A percentile compares a stretch with the other conserved stretches of the same genome.
Evolutionary conservation across 345 rosid genomes (phyloP).

Genomic region (Syzygium aromaticum): DNA sequence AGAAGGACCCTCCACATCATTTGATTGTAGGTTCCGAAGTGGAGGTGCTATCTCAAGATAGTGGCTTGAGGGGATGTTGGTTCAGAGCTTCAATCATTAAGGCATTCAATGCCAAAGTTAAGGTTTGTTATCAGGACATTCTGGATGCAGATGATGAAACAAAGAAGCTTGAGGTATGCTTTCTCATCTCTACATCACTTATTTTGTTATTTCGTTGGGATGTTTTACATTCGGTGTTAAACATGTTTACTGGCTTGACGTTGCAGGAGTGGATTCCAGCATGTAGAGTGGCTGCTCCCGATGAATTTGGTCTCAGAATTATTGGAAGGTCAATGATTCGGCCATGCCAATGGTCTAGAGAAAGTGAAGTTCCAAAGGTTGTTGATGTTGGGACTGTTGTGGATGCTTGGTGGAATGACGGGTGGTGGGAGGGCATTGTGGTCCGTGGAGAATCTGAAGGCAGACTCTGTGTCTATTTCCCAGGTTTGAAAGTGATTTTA

Average conservation of each 20-base stretch:
- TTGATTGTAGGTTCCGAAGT: constrained; percentile 51
- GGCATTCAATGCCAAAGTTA: constrained; percentile 53
- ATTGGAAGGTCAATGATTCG: constrained; percentile 48
- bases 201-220: neutral
- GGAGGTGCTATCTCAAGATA: constrained; percentile 71
- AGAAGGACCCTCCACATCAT: constrained; percentile 2
- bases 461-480: constrained; percentile 47
- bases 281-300: constrained; percentile 41
- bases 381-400: constrained; percentile 51
- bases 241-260: neutral
- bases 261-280: constrained; percentile 75
- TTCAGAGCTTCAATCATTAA: constrained; percentile 57
- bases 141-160: constrained; percentile 61
- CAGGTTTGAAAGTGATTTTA: constrained; percentile 38
- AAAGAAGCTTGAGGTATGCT: constrained; percentile 50
- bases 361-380: constrained; percentile 8
- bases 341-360: constrained; percentile 17
- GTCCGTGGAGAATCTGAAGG: constrained; percentile 39
- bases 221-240: neutral
- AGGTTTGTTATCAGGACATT: constrained; percentile 72
- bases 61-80: constrained; percentile 92
- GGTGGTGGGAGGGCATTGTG: constrained; percentile 91
- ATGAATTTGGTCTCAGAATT: constrained; percentile 37
- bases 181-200: neutral
- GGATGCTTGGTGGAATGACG: constrained; percentile 84